Base-by-base conservation (phyloP, 2,329 filamentous ascomycete species). In the Beauveria bassiana region DNA sequence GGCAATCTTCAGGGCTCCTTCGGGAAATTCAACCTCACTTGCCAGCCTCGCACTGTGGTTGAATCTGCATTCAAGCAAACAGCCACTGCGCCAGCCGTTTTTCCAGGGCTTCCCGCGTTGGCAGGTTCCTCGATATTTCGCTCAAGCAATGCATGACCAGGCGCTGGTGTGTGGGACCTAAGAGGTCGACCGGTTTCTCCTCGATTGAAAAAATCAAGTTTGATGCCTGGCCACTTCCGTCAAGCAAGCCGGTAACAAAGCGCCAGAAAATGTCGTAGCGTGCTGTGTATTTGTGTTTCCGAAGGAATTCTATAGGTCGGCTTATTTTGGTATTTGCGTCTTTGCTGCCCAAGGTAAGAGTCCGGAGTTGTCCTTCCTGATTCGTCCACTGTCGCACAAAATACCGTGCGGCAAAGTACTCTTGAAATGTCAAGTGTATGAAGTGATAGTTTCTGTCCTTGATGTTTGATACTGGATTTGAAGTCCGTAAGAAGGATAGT, bases 131-230 rank as follows among this genome's bases (percentile, higher is more conserved):
- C 49, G 51, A 62, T 60, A 66, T 64, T 61, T 76, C 74, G 61
- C 63, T 71, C 46, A 31, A 10, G 28, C 28, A 77, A 67, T 73
- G 71, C 68, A 74, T 74, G 45, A 76, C 58, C 4, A 77, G 66
- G 18, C 73, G 70, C 61, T 73, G 72, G 63, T 78, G 74, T 22
- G 65, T 60, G 16, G 69, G 70, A 2, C 75, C 74, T 9, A 77
- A 59, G 24, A 77, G 62, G 61, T 77, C 74, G 42, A 64, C 65
- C 49, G 73, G 73, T 50, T 74, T 64, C 2, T 64, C 28, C 43
- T 76, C 68, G 22, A 14, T 70, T 5, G 42, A 76, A 70, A 75
- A 74, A 22, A 22, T 22, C 20, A 1, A 8, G 7, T 26, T 2
- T 26, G 14, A 6, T 58, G 53, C 18, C 38, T 66, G 26, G 6